Evolutionary conservation across 495 filamentous ascomycete genomes (phyloP).

Genomic region (Penicillium fimorum): DNA sequence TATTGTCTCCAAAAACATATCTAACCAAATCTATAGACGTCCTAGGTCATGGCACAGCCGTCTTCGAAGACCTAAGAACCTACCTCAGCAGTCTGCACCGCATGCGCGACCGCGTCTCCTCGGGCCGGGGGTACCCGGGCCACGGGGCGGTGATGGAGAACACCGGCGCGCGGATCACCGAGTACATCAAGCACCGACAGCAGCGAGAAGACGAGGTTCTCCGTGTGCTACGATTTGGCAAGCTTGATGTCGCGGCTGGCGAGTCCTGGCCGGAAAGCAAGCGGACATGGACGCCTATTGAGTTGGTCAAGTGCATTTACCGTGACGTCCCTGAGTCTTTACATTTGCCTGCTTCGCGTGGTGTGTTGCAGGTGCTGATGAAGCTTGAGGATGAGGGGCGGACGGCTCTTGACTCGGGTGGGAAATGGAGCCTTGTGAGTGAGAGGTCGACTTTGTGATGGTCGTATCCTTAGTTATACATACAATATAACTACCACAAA

Average conservation of each 20-base stretch:
- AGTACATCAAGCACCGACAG: conserved; percentile 81
- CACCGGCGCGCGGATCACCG: conserved; percentile 60
- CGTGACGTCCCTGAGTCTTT: conserved; percentile 71
- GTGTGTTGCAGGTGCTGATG: conserved; percentile 63
- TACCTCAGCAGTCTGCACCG: conserved; percentile 72
- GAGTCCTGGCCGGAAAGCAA: conserved; percentile 35
- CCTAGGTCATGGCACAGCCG: conserved; percentile 87
- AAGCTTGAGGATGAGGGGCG: conserved; percentile 70
- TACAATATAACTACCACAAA: no score
- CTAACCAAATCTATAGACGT: conserved; percentile 52
- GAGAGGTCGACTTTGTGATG: conserved; percentile 34
- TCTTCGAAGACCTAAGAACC: conserved; percentile 76
- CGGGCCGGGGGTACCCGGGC: conserved; percentile 79
- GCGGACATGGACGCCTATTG: conserved; percentile 63
- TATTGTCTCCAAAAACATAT: no score
- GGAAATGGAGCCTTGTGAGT: conserved; percentile 51
- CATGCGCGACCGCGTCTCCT: conserved; percentile 61
- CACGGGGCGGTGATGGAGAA: conserved; percentile 77
- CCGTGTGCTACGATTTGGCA: conserved; percentile 54
- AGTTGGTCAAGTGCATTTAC: conserved; percentile 85
- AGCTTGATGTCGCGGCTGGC: conserved; percentile 32
- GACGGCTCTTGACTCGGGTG: conserved; percentile 49
- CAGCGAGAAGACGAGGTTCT: conserved; percentile 80
- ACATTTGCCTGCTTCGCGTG: conserved; percentile 67
- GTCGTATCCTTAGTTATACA: neutral